These are phyloP conservation scores for Solanum ahanhuiri DNA, from an alignment of 257 asterid genomes.

Conservation along the genomic window DNA sequence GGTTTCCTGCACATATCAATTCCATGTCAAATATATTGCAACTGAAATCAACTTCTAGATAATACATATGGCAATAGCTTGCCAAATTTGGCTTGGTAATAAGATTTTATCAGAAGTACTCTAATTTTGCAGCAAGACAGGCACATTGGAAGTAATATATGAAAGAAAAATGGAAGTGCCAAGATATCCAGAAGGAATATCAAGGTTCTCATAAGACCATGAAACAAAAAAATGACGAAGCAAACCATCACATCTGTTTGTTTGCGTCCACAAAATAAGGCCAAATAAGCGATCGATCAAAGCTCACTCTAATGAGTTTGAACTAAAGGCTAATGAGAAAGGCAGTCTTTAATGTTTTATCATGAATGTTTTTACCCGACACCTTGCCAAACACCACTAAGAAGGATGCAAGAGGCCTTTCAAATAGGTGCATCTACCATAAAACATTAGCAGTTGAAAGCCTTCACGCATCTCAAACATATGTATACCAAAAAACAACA, in stretches of 20 bases:
- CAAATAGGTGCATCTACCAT: not conserved
- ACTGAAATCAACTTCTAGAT: not conserved
- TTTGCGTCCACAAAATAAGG: not conserved
- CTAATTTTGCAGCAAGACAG: not conserved
- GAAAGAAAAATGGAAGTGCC: not conserved
- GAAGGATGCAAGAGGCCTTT: not conserved
- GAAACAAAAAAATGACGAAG: not conserved
- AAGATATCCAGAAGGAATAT: not conserved
- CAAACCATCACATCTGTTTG: not conserved
- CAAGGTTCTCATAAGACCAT: not conserved
- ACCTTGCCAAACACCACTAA: not conserved
- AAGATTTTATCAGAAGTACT: not conserved
- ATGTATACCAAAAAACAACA: not conserved
- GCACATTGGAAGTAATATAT: not conserved
- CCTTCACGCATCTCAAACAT: not conserved
- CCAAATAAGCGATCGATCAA: not conserved
- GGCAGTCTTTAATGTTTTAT: not conserved
- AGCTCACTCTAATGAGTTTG: not conserved
- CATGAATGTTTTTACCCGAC: not conserved
- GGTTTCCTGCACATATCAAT: constrained; percentile 35
- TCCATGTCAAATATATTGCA: not conserved
- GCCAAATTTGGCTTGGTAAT: not conserved
- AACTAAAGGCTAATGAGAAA: not conserved
- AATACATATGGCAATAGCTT: not conserved
- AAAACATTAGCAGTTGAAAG: not conserved